Evolutionary conservation across 192 early-diverging fungal genomes (phyloP), one percentile per base, ranked within the genome.

Genomic region (Coemansia biformis): DNA sequence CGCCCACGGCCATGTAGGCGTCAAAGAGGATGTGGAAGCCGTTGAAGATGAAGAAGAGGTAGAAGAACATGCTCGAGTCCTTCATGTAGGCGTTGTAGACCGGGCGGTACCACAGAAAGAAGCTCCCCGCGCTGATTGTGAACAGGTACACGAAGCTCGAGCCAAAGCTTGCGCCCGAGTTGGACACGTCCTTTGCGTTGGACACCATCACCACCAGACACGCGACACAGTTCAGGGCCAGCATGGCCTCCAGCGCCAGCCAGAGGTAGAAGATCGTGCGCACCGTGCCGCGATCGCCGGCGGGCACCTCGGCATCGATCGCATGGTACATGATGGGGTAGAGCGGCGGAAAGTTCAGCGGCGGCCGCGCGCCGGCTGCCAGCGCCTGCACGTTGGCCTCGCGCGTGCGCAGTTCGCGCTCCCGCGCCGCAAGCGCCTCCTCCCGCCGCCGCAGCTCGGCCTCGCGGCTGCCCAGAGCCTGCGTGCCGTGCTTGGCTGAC

Each of bases 101-200:
- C 17, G 90, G 90, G 10, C 88, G 81, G 65, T 93, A 93, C 90
- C 90, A 91, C 39, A 86, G 26, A 63, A 89, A 86, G 67, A 93
- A 88, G 44, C 86, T 88, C 2, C 78, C 78, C 4, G 75, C 63
- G 9, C 79, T 81, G 46, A 89, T 85, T 2, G 88, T 90, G 55
- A 88, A 86, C 62, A 83, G 78, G 46, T 84, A 80, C 12, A 81
- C 78, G 21, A 87, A 72, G 51, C 84, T 79, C 2, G 86, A 86
- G 11, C 87, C 89, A 69, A 91, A 83, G 69, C 84, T 82, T n/a
- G 84, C 77, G 12, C 85, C 81, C 8, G 84, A 76, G 47, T 80
- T 83, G 8, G 81, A 77, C 40, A 88, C 71, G 26, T 80, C 81
- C 5, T 38, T 29, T 6, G 63, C 63, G 46, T 85, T 83, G 2